These are phyloP conservation scores for Trichophyton verrucosum DNA, from an alignment of 2,329 filamentous ascomycete species.

Conservation along the genomic window DNA sequence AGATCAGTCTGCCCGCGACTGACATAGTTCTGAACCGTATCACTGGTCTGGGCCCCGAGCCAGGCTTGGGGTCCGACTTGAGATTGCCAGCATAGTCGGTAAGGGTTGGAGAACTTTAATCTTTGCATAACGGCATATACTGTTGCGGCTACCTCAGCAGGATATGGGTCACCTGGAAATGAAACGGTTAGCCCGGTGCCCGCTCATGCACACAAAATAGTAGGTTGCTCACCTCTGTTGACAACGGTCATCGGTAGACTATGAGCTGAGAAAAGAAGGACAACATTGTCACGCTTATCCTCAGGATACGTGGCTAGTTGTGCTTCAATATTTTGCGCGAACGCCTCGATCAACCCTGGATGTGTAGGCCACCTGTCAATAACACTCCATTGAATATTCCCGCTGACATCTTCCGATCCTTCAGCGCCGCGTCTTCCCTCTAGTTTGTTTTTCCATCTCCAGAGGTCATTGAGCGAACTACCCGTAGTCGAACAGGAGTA, in stretches of 20 bases:
- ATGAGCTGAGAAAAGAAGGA: conserved; percentile 88
- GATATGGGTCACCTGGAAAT: conserved; percentile 69
- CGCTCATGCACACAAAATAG: background rate
- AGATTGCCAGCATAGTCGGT: conserved; percentile 93
- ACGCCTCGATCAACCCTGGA: conserved; percentile 75
- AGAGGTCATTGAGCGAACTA: conserved; percentile 89
- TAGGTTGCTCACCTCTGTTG: conserved; percentile 54
- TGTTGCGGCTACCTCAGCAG: conserved; percentile 87
- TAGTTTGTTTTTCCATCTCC: conserved; percentile 83
- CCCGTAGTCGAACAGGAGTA: conserved; percentile 97
- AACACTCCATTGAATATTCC: conserved; percentile 80
- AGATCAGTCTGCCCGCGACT: conserved; percentile 85
- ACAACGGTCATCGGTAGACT: conserved; percentile 95
- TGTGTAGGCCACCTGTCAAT: conserved; percentile 98
- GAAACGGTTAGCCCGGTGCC: background rate
- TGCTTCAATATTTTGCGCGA: conserved; percentile 82
- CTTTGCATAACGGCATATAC: conserved; percentile 95
- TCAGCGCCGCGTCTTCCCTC: conserved; percentile 58
- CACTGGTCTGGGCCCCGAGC: conserved; percentile 85
- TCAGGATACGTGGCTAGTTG: conserved; percentile 73
- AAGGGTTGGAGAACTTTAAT: conserved; percentile 76
- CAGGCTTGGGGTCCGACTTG: conserved; percentile 92
- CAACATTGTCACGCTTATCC: conserved; percentile 64
- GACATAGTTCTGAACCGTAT: conserved; percentile 78
- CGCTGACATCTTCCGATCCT: conserved; percentile 38